Evolutionary conservation across 805 yeast genomes (phyloP).

Genomic region (Saccharomycopsis sp.): DNA sequence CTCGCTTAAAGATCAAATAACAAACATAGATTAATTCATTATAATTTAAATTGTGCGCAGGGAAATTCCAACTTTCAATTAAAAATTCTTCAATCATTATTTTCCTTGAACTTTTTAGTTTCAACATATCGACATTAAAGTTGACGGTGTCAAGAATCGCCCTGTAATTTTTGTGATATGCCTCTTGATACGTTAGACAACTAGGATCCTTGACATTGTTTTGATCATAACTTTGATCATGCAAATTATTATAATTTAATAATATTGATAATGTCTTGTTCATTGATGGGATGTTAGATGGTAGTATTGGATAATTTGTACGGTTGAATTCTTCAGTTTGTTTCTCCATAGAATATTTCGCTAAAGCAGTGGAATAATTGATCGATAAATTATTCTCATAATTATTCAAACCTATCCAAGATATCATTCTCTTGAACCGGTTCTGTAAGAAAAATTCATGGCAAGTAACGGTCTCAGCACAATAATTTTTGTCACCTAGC

Average conservation of each 20-base stretch:
- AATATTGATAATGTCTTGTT: slow-evolving; percentile 21
- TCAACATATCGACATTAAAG: slow-evolving; percentile 20
- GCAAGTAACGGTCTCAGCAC: neutral
- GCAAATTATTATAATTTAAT: slow-evolving; percentile 11
- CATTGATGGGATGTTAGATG: slow-evolving; percentile 9
- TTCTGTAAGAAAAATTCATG: slow-evolving; percentile 22
- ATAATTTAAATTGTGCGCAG: slow-evolving; percentile 55
- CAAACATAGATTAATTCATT: slow-evolving; percentile 65
- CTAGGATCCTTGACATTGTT: neutral
- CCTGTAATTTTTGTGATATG: slow-evolving; percentile 12
- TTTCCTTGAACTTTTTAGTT: slow-evolving; percentile 23
- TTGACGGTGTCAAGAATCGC: slow-evolving; percentile 20
- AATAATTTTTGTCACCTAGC: neutral
- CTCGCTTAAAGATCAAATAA: slow-evolving; percentile 44
- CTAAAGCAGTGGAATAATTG: slow-evolving; percentile 27
- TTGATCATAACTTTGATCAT: neutral
- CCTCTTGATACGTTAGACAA: neutral
- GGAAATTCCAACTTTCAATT: slow-evolving; percentile 60
- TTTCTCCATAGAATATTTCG: neutral
- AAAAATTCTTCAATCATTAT: slow-evolving; percentile 28
- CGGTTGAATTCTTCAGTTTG: no score
- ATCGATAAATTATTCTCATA: slow-evolving; percentile 23
- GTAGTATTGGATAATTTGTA: slow-evolving; percentile 10
- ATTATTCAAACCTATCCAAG: slow-evolving; percentile 36
- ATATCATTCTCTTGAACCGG: slow-evolving; percentile 32